These are phyloP conservation scores for Starmerella kuoi DNA, from an alignment of 805 yeast species.

Conservation along the genomic window DNA sequence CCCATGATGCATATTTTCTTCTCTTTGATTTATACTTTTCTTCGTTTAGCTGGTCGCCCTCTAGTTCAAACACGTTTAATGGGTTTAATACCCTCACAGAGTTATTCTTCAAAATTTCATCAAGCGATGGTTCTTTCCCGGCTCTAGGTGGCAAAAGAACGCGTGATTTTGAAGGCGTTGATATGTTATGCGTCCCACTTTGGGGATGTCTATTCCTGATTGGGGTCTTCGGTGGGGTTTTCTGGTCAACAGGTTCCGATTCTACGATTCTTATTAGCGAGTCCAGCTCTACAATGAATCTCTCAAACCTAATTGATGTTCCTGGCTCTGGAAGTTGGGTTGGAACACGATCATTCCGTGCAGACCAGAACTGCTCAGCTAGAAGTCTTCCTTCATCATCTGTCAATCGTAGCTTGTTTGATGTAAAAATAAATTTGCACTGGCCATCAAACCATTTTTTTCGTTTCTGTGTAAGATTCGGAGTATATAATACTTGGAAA, in stretches of 20 bases:
- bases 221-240: background rate
- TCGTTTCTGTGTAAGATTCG: constrained; percentile 28
- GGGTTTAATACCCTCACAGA: constrained; percentile 1
- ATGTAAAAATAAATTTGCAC: constrained; percentile 22
- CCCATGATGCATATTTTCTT: constrained; percentile 2
- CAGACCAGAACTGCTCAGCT: constrained; percentile 12
- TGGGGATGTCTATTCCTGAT: background rate
- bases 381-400: constrained; percentile 23
- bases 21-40: background rate
- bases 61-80: background rate
- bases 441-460: constrained; percentile 32
- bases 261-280: background rate
- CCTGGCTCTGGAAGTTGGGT: constrained; percentile 11
- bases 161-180: no score
- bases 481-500: constrained; percentile 27
- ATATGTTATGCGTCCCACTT: no score
- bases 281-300: constrained; percentile 25
- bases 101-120: background rate
- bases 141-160: background rate
- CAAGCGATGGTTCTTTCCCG: background rate
- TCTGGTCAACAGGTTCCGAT: background rate
- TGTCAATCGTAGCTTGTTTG: constrained; percentile 23
- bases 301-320: constrained; percentile 19
- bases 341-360: background rate
- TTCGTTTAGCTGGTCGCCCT: background rate